These are phyloP conservation scores for Prunus dulcis DNA, from an alignment of 306 rosid genomes.

Conservation along the genomic window DNA sequence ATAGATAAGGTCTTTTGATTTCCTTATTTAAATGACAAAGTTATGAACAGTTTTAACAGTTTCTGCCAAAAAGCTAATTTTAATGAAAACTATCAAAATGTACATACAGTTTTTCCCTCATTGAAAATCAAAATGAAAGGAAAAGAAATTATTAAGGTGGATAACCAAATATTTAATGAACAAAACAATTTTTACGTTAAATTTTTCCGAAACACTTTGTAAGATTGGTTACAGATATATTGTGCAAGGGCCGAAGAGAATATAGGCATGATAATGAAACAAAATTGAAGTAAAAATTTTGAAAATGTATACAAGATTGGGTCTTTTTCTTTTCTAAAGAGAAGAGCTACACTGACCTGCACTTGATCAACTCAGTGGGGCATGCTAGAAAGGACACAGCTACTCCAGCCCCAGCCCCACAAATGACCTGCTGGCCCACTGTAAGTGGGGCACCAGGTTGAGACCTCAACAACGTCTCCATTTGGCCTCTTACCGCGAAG, in stretches of 20 bases:
- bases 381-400: constrained; percentile 94
- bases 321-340: neutral
- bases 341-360: constrained; percentile 55
- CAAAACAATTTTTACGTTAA: neutral
- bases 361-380: constrained; percentile 91
- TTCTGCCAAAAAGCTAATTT: neutral
- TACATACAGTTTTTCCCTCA: neutral
- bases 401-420: constrained; percentile 94
- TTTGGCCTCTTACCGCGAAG: constrained; percentile 83
- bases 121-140: neutral
- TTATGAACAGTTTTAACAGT: neutral
- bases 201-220: neutral
- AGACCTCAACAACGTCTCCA: constrained; percentile 72
- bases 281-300: neutral
- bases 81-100: neutral
- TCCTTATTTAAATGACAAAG: neutral
- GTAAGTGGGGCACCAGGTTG: constrained; percentile 73
- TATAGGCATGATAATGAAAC: neutral
- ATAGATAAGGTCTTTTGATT: neutral
- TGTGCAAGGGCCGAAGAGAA: neutral
- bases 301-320: neutral
- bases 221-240: neutral
- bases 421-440: constrained; percentile 62
- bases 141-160: neutral
- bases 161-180: neutral